A percentile compares a stretch with the other conserved stretches of the same genome.
These are phyloP conservation scores for Hypocrella siamensis DNA, from an alignment of 2,329 filamentous ascomycete species.

Conservation along the genomic window DNA sequence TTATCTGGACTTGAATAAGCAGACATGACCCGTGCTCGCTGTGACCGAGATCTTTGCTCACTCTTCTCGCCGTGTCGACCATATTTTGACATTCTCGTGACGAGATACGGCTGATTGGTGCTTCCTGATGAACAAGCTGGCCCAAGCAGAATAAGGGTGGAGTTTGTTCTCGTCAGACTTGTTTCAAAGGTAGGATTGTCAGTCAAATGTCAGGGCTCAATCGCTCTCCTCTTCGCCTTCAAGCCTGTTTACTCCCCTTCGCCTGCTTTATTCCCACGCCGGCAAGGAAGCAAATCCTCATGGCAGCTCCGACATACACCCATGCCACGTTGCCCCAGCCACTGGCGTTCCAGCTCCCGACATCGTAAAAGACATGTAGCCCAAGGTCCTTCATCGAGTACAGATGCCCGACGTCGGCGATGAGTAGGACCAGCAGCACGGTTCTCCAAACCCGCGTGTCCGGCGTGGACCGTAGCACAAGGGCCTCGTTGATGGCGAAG, in stretches of 20 bases:
- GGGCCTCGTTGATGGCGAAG: conserved; percentile 62
- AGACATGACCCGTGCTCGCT: too few species aligned
- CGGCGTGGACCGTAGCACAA: conserved; percentile 54
- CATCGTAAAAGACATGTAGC: conserved; percentile 45
- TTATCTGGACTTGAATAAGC: too few species aligned
- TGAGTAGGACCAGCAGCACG: conserved; percentile 48
- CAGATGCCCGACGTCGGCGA: conserved; percentile 66
- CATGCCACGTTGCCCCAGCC: conserved; percentile 55
- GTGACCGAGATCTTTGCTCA: too few species aligned
- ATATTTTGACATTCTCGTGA: too few species aligned
- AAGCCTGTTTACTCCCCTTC: conserved; percentile 7
- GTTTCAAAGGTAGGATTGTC: too few species aligned
- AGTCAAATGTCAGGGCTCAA: conserved; percentile 12
- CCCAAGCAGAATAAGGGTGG: too few species aligned
- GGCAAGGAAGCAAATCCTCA: conserved; percentile 42
- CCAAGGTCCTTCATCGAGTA: conserved; percentile 49
- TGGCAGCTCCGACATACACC: conserved; percentile 48
- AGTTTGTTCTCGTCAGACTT: too few species aligned
- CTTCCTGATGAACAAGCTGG: too few species aligned
- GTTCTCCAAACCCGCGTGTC: conserved; percentile 56
- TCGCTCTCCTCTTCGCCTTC: conserved; percentile 4
- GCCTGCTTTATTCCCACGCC: conserved; percentile 33
- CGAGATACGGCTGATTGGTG: too few species aligned
- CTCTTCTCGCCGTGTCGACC: too few species aligned
- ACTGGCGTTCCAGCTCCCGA: conserved; percentile 47